Evolutionary conservation across 345 rosid species (phyloP).

Genomic region (Trapa bicornis): DNA sequence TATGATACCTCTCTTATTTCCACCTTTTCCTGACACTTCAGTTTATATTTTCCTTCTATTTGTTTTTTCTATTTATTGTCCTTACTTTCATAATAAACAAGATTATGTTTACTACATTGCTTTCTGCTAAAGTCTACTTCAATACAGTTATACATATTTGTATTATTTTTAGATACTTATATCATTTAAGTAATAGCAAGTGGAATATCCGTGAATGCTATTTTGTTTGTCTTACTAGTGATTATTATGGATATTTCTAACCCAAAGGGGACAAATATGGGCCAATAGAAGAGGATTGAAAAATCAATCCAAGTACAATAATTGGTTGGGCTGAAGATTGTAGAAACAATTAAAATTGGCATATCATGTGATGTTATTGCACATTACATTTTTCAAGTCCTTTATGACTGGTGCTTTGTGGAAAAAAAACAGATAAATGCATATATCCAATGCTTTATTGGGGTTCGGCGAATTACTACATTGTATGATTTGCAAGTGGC

Average conservation of each 20-base stretch:
- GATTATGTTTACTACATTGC: too few relatives aligned
- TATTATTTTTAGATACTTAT: too few relatives aligned
- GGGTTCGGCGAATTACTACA: conserved; percentile 53
- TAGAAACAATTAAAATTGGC: not conserved
- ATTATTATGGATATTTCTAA: not conserved
- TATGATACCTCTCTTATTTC: too few relatives aligned
- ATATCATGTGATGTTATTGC: conserved; percentile 2
- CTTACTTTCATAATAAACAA: too few relatives aligned
- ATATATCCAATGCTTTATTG: conserved; percentile 80
- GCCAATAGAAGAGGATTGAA: not conserved
- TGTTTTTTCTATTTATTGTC: too few relatives aligned
- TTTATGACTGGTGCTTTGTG: conserved; percentile 1
- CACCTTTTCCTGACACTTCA: too few relatives aligned
- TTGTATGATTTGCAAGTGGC: conserved; percentile 74
- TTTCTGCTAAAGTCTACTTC: too few relatives aligned
- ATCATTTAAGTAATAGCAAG: not conserved
- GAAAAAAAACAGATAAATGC: conserved; percentile 54
- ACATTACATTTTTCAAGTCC: not conserved
- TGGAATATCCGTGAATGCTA: not conserved
- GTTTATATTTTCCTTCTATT: too few relatives aligned
- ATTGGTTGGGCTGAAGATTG: not conserved
- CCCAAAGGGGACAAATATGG: not conserved
- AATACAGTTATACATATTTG: too few relatives aligned
- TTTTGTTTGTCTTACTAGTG: not conserved
- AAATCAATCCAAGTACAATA: not conserved